Percentiles rank a stretch among this genome's conserved stretches.
These are phyloP conservation scores for Taphrina populina DNA, from an alignment of 1,139 yeast genomes.

Conservation along the genomic window DNA sequence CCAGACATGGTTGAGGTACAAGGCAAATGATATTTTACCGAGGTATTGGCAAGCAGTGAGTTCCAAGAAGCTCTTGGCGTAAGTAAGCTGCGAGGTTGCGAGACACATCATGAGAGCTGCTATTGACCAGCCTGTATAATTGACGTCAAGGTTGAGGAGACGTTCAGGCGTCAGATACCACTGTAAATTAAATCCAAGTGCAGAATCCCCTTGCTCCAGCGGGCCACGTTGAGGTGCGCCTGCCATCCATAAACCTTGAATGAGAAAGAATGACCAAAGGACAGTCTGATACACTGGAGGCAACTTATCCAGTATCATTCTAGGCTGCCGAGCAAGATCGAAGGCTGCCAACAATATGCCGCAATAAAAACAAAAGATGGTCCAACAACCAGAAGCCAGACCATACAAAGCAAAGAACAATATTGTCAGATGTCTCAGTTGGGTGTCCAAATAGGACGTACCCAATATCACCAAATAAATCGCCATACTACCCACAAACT, in stretches of 20 bases:
- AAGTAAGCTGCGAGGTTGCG: background rate
- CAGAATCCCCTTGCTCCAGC: background rate
- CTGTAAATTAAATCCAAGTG: conserved; percentile 3
- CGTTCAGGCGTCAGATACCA: conserved; percentile 14
- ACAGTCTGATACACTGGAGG: background rate
- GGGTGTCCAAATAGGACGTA: background rate
- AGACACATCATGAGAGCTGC: conserved; percentile 3
- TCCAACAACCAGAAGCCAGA: conserved; percentile 1
- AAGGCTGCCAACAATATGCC: conserved; percentile 20
- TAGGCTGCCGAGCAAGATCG: background rate
- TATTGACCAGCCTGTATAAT: conserved; percentile 12
- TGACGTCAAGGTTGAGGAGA: background rate
- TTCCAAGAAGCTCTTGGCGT: conserved; percentile 1
- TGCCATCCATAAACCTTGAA: conserved; percentile 13
- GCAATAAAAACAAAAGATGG: conserved; percentile 14
- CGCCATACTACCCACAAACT: conserved; percentile 13
- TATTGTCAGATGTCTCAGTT: background rate
- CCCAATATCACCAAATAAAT: conserved; percentile 9
- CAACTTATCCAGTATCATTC: background rate
- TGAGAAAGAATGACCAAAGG: background rate
- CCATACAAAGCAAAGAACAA: background rate
- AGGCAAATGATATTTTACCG: conserved; percentile 17
- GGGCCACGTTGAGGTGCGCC: conserved; percentile 14
- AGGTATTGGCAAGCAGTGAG: background rate
- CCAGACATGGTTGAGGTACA: conserved; percentile 12